These are phyloP conservation scores for Ceratocystis variospora DNA, from an alignment of 2,329 filamentous ascomycete genomes.

Conservation along the genomic window DNA sequence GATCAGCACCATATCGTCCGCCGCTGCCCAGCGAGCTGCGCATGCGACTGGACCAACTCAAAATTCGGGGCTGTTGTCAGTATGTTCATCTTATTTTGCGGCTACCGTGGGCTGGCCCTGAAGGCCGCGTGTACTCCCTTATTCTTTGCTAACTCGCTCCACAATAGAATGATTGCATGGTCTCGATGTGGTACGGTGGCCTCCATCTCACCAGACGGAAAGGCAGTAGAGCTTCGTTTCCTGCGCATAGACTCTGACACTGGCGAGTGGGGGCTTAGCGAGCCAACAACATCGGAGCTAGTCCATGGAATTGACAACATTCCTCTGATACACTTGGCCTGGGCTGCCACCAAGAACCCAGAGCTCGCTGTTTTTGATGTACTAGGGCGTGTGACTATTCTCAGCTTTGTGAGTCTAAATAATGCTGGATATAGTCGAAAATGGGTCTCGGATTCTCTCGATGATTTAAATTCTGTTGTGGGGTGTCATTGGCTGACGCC, in stretches of 20 bases:
- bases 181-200: constrained; percentile 78
- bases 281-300: constrained; percentile 50
- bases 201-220: constrained; percentile 59
- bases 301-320: constrained; percentile 49
- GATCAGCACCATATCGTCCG: constrained; percentile 30
- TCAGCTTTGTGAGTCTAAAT: constrained; percentile 62
- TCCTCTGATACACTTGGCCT: constrained; percentile 65
- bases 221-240: constrained; percentile 56
- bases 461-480: constrained; percentile 64
- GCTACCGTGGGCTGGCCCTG: neutral
- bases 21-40: constrained; percentile 50
- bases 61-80: constrained; percentile 66
- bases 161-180: constrained; percentile 63
- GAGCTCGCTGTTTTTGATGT: constrained; percentile 77
- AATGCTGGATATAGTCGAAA: constrained; percentile 48
- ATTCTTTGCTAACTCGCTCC: constrained; percentile 19
- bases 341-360: constrained; percentile 56
- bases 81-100: constrained; percentile 32
- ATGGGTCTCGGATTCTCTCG: constrained; percentile 52
- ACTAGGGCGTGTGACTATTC: constrained; percentile 61
- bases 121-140: neutral
- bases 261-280: constrained; percentile 63
- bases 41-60: constrained; percentile 62
- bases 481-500: constrained; percentile 77
- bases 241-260: constrained; percentile 54